Base-by-base conservation (phyloP, 2,329 filamentous ascomycete species). In the Akanthomyces uredinophilus region DNA sequence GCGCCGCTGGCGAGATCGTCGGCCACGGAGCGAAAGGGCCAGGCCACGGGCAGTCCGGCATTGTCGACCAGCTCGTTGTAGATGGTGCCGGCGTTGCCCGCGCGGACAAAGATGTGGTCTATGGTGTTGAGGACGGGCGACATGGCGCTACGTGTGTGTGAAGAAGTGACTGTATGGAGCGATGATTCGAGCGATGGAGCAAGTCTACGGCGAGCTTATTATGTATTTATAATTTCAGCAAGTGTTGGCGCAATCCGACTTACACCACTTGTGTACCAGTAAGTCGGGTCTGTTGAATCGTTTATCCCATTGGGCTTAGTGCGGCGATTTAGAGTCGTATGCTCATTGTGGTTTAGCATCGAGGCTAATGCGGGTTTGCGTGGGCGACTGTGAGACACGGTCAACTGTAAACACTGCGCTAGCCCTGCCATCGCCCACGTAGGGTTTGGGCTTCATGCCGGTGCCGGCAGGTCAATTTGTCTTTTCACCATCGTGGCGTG, bases 231-330 rank as follows among this genome's bases (percentile, higher is more conserved):
- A 35, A 6, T 50, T 43, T 59, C 22, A 16, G 43, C 16, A 10
- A 4, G 27, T 37, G 55, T 35, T 43, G 18, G 46, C 37, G 44
- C 18, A 51, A 51, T 16, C 2, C 14, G 55, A 58, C 44, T 58
- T 58, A 58, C 18, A 58, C 43, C 20, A 37, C 8, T 22, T 57
- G 55, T 27, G 32, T 35, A 35, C 32, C 32, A 14, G n/a, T 7
- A 22, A 39, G 27, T 44, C 39, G 6, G 13, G 43, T n/a, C 41
- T 58, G 44, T 27, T 39, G 20, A 58, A 49, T 58, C 56, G 46
- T 59, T 59, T 35, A 51, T 51, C 56, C 27, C 18, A 59, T 51
- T 32, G 5, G 56, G 56, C 41, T 50, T 59, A 59, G 55, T 20
- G 55, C 32, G 35, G 29, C n/a, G 54, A 57, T 57, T 13, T n/a